Evolutionary conservation across 768 basidiomycete species (phyloP).

Genomic region (Pisolithus orientalis): DNA sequence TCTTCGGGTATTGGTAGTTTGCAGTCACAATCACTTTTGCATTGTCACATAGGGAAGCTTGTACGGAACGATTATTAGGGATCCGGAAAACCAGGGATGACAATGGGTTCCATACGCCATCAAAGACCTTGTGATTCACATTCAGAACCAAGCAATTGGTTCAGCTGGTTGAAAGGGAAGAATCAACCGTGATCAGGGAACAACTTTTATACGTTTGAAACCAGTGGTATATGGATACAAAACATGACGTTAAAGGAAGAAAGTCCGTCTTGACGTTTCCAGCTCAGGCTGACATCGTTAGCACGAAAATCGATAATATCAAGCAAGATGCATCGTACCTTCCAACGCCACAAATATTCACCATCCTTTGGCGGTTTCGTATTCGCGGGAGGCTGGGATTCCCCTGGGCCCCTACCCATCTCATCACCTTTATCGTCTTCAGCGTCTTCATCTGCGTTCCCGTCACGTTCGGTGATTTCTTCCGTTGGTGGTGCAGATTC

Average conservation of each 20-base stretch:
- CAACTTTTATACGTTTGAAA: not conserved
- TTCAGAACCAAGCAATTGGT: too few relatives aligned
- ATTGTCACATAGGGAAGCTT: too few relatives aligned
- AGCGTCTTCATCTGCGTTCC: too few relatives aligned
- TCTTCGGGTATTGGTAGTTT: too few relatives aligned
- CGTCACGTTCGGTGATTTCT: not conserved
- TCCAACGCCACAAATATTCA: conserved; percentile 86
- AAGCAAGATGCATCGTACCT: conserved; percentile 45
- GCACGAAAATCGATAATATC: conserved; percentile 1
- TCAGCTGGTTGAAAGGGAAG: not conserved
- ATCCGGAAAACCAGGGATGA: too few relatives aligned
- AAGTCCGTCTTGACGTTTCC: conserved; percentile 84
- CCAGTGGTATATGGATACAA: not conserved
- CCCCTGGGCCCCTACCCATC: conserved; percentile 21
- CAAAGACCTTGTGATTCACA: too few relatives aligned
- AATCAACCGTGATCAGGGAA: not conserved
- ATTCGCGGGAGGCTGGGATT: conserved; percentile 4
- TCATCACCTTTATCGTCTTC: conserved; percentile 9
- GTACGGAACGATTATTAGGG: too few relatives aligned
- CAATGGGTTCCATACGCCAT: too few relatives aligned
- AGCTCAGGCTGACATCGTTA: conserved; percentile 69
- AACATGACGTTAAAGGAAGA: conserved; percentile 59
- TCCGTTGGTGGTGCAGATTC: conserved; percentile 9
- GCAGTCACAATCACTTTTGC: too few relatives aligned
- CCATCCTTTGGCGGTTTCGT: conserved; percentile 59